These are phyloP conservation scores for Cryphonectria nitschkei DNA, from an alignment of 2,329 filamentous ascomycete genomes.

Conservation along the genomic window DNA sequence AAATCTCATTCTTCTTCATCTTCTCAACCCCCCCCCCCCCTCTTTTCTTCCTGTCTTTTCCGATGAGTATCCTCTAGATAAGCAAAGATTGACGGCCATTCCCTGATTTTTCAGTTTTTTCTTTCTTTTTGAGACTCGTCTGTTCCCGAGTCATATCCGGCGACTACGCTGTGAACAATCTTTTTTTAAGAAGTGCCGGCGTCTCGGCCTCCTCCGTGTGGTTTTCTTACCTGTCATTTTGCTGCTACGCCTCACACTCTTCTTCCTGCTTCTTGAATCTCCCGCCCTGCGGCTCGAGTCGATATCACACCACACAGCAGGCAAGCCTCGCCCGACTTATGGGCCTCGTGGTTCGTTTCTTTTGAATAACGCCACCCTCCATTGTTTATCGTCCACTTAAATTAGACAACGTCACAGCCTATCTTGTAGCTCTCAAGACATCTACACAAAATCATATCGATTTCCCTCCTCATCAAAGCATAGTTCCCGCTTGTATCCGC, in stretches of 20 bases:
- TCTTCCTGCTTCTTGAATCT: constrained; percentile 17
- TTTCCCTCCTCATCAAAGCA: constrained; percentile 1
- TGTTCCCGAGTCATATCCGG: constrained; percentile 1
- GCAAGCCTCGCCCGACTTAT: constrained; percentile 25
- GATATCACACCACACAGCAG: constrained; percentile 28
- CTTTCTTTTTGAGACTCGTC: not conserved
- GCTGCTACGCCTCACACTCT: not conserved
- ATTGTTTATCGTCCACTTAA: constrained; percentile 23
- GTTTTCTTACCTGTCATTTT: constrained; percentile 20
- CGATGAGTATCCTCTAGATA: constrained; percentile 13
- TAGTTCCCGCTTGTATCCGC: constrained; percentile 6
- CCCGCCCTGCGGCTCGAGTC: constrained; percentile 8
- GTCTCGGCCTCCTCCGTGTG: constrained; percentile 16
- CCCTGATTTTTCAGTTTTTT: constrained; percentile 8
- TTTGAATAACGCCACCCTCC: constrained; percentile 24
- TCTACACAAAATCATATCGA: constrained; percentile 7
- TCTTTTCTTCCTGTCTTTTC: constrained; percentile 12
- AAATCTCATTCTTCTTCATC: constrained; percentile 9
- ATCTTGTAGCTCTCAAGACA: constrained; percentile 7
- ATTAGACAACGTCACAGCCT: constrained; percentile 24
- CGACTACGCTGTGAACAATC: not conserved
- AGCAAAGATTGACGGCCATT: constrained; percentile 16
- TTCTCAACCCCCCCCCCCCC: not conserved
- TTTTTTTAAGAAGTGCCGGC: not conserved
- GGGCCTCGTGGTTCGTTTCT: constrained; percentile 28